Evolutionary conservation across 179 eudicot genomes (phyloP).

Genomic region (Dionaea muscipula): DNA sequence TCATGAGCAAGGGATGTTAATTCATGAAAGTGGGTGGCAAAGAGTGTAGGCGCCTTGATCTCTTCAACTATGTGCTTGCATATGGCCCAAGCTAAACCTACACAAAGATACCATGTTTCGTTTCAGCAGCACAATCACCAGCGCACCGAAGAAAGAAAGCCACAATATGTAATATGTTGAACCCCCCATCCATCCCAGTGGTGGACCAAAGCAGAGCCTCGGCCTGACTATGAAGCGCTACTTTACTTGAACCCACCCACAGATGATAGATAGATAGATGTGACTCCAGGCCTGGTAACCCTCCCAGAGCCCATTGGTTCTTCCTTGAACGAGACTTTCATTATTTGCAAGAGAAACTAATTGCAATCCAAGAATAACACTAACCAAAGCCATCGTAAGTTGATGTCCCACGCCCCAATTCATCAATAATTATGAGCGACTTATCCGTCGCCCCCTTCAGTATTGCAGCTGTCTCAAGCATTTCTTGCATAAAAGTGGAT

Average conservation of each 20-base stretch:
- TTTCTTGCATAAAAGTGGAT: conserved; percentile 99
- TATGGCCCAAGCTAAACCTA: conserved; percentile 99
- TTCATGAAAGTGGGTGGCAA: conserved; percentile 99
- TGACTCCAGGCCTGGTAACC: too few species aligned
- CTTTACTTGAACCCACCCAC: too few species aligned
- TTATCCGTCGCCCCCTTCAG: conserved; percentile 90
- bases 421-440: conserved; percentile 85
- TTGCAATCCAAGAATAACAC: conserved; percentile 18
- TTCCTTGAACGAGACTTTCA: too few species aligned
- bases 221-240: too few species aligned
- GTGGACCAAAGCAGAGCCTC: too few species aligned
- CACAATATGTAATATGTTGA: too few species aligned
- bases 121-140: too few species aligned
- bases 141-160: too few species aligned
- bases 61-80: conserved; percentile 89
- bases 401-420: conserved; percentile 98
- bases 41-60: conserved; percentile 87
- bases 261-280: too few species aligned
- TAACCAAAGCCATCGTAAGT: conserved; percentile 98
- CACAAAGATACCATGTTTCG: conserved; percentile 4
- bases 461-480: conserved; percentile 98
- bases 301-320: too few species aligned
- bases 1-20: conserved; percentile 77
- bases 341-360: neutral
- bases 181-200: too few species aligned